phyloP scores from a whole-genome alignment of 179 eudicot genomes.

The Corrigiola litoralis region DNA sequence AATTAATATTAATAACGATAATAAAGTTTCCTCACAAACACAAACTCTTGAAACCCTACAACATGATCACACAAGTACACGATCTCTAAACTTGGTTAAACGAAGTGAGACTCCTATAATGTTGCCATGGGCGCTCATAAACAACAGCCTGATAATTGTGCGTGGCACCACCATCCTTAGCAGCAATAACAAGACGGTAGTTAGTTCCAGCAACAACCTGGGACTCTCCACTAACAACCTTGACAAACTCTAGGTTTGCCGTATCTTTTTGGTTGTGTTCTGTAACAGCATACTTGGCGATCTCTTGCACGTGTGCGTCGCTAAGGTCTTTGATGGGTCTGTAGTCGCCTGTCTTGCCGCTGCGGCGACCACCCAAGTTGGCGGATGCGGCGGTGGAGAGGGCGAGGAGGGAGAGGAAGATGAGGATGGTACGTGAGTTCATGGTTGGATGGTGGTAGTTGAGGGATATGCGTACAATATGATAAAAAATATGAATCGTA shows the following conservation, averaged over 20 bases:
- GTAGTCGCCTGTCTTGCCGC: slow-evolving; percentile 31
- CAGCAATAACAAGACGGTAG: slow-evolving; percentile 28
- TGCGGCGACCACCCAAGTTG: not conserved
- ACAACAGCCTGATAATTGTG: slow-evolving; percentile 32
- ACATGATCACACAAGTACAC: not conserved
- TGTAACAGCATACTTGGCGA: slow-evolving; percentile 34
- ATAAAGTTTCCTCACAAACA: not conserved
- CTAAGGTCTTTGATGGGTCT: slow-evolving; percentile 25
- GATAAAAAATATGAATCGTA: no score
- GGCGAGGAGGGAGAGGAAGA: slow-evolving; percentile 14
- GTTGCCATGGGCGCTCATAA: slow-evolving; percentile 24
- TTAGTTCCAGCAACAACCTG: slow-evolving; percentile 41
- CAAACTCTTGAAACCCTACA: not conserved
- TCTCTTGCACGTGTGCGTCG: slow-evolving; percentile 29
- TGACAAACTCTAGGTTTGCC: slow-evolving; percentile 5
- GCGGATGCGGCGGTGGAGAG: not conserved
- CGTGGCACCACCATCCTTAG: slow-evolving; percentile 8
- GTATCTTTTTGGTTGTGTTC: slow-evolving; percentile 28
- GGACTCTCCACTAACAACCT: slow-evolving; percentile 25
- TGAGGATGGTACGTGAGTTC: not conserved
- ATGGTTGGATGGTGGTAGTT: no score
- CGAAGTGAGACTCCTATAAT: slow-evolving; percentile 16
- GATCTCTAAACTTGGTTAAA: not conserved
- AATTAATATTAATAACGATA: no score
- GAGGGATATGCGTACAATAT: no score